Evolutionary conservation across 345 rosid species (phyloP), one percentile per base, ranked within the genome.

Genomic region (Erucastrum elatum): DNA sequence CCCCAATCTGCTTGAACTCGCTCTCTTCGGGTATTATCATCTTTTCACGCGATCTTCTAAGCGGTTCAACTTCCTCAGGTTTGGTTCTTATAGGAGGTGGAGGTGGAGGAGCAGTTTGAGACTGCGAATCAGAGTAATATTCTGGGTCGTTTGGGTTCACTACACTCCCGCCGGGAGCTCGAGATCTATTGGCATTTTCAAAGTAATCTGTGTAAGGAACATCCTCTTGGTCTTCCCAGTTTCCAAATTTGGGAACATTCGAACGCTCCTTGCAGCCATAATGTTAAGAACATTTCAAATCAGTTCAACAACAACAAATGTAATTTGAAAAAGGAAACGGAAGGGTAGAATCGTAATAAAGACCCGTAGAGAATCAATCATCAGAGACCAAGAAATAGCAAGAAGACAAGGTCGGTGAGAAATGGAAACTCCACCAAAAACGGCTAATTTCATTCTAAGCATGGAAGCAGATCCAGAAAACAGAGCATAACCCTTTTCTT

Each of bases 201-300:
- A 94, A 92, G 71, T 85, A 94, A 71, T 87, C 88, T 2, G 98
- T 94, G 84, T 94, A 94, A 31, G 97, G 98, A 82, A 90, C 90
- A 78, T 84, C 82, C 68, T 89, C 94, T 17, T 84, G 90, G 62
- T 82, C 81, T 35, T 92, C 97, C 97, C 96, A 94, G 80, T 94
- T 88, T 69, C 98, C 98, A 85, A 94, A 94, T 66, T 84, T 84
- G 1, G 98, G 97, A 53, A 92, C 98, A 61, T 81, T 86, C 1
- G 96, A 83, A 67, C 87, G 89, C 77, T 92, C 88, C 94, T 49
- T 92, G 88, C 66, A 21, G 58, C 68, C 77, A 73, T 1, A 15
- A 53, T 5, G 64, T 73, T 35, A 11, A 66, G 72, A 58, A 12
- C 77, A 53, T 12, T 49, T 53, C 17, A n/a, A 15, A 66, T 82